phyloP scores from a whole-genome alignment of 2,329 filamentous ascomycete genomes.

The Penicillium sp. region DNA sequence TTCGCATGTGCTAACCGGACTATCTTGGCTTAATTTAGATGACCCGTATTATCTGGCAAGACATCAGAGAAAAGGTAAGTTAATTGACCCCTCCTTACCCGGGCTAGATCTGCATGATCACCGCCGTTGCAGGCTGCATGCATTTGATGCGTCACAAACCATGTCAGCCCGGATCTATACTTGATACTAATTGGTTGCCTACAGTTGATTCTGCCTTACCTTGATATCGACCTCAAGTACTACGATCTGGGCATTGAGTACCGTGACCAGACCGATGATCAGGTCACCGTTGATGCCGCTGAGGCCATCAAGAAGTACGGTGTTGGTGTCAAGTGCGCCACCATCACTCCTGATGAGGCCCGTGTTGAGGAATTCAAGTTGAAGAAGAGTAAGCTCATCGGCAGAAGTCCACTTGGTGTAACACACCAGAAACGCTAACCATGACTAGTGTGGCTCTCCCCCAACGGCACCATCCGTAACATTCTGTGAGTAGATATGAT shows the following conservation, averaged over 20 bases:
- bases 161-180: neutral
- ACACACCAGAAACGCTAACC: constrained; percentile 12
- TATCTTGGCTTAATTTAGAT: constrained; percentile 57
- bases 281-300: constrained; percentile 92
- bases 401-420: neutral
- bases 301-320: constrained; percentile 99
- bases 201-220: constrained; percentile 86
- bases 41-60: constrained; percentile 98
- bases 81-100: constrained; percentile 12
- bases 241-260: constrained; percentile 92
- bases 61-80: constrained; percentile 88
- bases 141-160: constrained; percentile 12
- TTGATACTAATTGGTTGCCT: constrained; percentile 17
- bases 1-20: constrained; percentile 23
- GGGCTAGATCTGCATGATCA: constrained; percentile 19
- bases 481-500: constrained; percentile 50
- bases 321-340: constrained; percentile 98
- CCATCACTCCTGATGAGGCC: constrained; percentile 96
- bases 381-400: constrained; percentile 75
- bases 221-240: constrained; percentile 98
- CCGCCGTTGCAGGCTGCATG: constrained; percentile 15
- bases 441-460: constrained; percentile 85
- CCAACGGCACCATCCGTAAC: constrained; percentile 82
- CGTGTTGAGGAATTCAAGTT: constrained; percentile 97
- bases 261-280: constrained; percentile 92